Evolutionary conservation across 805 yeast genomes (phyloP).

Genomic region (Myxozyma sirexii): DNA sequence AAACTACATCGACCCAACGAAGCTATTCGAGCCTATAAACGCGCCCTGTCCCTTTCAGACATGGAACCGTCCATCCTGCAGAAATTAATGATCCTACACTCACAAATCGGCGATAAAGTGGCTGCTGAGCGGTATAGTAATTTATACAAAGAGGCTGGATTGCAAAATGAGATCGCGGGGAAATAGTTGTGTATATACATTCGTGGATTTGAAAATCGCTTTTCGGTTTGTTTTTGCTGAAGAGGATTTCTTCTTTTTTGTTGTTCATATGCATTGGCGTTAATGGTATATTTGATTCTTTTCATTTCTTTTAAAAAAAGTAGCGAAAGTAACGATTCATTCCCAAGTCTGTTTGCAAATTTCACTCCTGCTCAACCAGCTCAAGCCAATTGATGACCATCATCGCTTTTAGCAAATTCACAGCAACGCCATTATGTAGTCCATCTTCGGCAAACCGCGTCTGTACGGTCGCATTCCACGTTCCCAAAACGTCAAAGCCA

Average conservation of each 20-base stretch:
- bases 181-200: neutral
- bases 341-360: too few species aligned
- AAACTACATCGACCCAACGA: slow-evolving; percentile 70
- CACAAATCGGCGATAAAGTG: slow-evolving; percentile 54
- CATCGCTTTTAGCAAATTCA: slow-evolving; percentile 29
- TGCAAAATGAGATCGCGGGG: neutral
- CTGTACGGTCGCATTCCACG: slow-evolving; percentile 34
- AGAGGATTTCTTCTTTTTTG: too few species aligned
- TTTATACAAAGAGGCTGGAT: slow-evolving; percentile 61
- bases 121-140: slow-evolving; percentile 66
- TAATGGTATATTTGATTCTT: too few species aligned
- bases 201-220: too few species aligned
- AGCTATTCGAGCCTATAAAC: slow-evolving; percentile 77
- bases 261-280: too few species aligned
- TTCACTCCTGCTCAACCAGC: neutral
- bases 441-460: slow-evolving; percentile 23
- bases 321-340: too few species aligned
- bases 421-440: slow-evolving; percentile 13
- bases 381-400: slow-evolving; percentile 33
- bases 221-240: too few species aligned
- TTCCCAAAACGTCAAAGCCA: slow-evolving; percentile 23
- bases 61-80: slow-evolving; percentile 60
- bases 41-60: slow-evolving; percentile 66
- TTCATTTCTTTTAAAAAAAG: too few species aligned
- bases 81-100: slow-evolving; percentile 69